Base-by-base conservation (phyloP, 2,329 filamentous ascomycete genomes). In the Ophiocordyceps polyrhachis-furcata region DNA sequence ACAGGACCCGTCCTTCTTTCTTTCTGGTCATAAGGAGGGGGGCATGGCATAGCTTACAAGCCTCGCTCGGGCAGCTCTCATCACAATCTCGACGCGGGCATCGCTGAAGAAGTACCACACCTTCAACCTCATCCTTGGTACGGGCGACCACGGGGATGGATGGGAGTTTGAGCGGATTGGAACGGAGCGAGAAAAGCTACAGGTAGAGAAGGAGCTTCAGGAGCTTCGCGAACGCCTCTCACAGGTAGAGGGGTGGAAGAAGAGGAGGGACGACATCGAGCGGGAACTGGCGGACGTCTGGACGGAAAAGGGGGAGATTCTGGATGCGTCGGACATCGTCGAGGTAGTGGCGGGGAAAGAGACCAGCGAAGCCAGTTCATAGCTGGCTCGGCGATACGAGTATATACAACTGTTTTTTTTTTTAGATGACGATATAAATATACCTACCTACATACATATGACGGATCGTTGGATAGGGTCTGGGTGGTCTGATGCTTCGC, bases 91-190 rank as follows among this genome's bases (percentile, higher is more conserved):
- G 1, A 98, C 91, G 0, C 81, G 91, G 40, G 89, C 85, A 14
- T 93, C 86, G 20, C 72, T 98, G 47, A 95, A 95, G 63, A 88
- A 89, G 56, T 96, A 96, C 57, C 91, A 98, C 64, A 88, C 80
- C 0, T 95, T 79, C 63, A 93, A 93, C 53, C 76, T 98, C 11
- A 81, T 80, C 3, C 75, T 98, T 5, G 88, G 88, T 25, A 66
- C 83, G 47, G 89, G 88, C 44, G 77, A 83, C 15, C 73, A 78
- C 43, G 85, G 82, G n/a, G 81, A 84, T 45, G 82, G 83, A 55
- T 96, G 91, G 86, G 81, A 89, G 51, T 83, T 94, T 60, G 83
- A 95, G 60, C 78, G 85, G 46, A 96, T 98, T 52, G 91, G 91
- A 47, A 95, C 88, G 0, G 85, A 87, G 57, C 76, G 82, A 47